A percentile compares a stretch with the other conserved stretches of the same genome.
Conservation (phyloP, 78 protist species). For the Guillardia theta region DNA sequence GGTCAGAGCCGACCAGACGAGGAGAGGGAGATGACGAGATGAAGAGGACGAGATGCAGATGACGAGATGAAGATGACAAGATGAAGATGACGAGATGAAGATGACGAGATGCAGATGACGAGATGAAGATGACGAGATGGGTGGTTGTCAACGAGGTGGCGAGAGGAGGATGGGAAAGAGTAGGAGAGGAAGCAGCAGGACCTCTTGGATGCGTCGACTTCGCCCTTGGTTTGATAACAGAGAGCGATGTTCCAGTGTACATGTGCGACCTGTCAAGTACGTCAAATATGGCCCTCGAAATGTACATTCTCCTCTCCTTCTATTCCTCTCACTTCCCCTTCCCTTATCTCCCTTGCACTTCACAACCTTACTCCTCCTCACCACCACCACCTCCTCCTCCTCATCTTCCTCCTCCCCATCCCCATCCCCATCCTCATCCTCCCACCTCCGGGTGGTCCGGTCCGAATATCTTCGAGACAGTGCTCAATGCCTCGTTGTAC, state of each 20-base stretch:
- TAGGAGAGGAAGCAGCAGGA: background rate
- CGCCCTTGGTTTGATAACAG: background rate
- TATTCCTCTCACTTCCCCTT: no score
- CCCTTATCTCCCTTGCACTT: background rate
- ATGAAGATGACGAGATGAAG: no score
- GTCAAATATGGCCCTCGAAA: no score
- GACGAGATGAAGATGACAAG: no score
- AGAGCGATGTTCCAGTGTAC: constrained; percentile 3
- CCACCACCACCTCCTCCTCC: background rate
- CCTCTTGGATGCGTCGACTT: background rate
- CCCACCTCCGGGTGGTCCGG: constrained; percentile 31
- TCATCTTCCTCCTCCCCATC: background rate
- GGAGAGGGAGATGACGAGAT: no score
- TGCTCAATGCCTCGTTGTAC: background rate
- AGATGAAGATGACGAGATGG: no score
- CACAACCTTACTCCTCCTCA: background rate
- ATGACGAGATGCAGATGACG: no score
- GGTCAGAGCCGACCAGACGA: no score
- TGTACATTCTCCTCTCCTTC: no score
- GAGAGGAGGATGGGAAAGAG: background rate
- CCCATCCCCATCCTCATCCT: background rate
- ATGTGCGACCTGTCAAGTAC: background rate
- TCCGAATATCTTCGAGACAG: background rate
- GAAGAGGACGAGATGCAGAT: no score
- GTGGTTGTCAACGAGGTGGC: background rate